Conservation (phyloP, 116 monocot species). For the Cymodocea nodosa region DNA sequence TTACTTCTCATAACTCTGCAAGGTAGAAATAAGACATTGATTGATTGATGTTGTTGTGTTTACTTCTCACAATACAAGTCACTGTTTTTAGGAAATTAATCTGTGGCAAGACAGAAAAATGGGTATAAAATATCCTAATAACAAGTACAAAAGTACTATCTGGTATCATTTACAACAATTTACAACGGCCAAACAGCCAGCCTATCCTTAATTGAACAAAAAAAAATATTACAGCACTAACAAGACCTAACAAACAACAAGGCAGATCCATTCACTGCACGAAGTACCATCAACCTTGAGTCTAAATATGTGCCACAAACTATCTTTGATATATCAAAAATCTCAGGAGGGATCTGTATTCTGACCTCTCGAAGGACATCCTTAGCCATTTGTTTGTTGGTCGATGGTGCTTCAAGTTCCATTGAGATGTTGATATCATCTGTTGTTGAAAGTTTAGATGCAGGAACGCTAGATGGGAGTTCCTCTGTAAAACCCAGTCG, state of each 20-base stretch:
- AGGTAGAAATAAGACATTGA: too few relatives aligned
- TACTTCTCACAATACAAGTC: too few relatives aligned
- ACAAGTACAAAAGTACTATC: too few relatives aligned
- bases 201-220: too few relatives aligned
- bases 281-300: conserved; percentile 67
- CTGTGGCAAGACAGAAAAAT: too few relatives aligned
- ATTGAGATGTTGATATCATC: conserved; percentile 50
- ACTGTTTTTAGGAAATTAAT: too few relatives aligned
- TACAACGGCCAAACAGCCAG: neutral
- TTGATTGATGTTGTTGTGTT: too few relatives aligned
- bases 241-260: conserved; percentile 63
- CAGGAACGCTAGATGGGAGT: conserved; percentile 53
- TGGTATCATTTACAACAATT: neutral
- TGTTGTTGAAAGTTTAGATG: conserved; percentile 24
- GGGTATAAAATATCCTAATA: too few relatives aligned
- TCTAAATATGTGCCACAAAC: conserved; percentile 87
- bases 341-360: conserved; percentile 76
- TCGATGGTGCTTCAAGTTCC: conserved; percentile 23
- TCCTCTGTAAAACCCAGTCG: conserved; percentile 21
- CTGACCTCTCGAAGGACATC: conserved; percentile 49
- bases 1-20: too few relatives aligned
- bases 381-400: conserved; percentile 13
- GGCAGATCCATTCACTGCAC: conserved; percentile 71
- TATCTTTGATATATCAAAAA: conserved; percentile 75
- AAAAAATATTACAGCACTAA: neutral